phyloP scores from a whole-genome alignment of 2,329 filamentous ascomycete species.

The Reticulascus tulasneorum region DNA sequence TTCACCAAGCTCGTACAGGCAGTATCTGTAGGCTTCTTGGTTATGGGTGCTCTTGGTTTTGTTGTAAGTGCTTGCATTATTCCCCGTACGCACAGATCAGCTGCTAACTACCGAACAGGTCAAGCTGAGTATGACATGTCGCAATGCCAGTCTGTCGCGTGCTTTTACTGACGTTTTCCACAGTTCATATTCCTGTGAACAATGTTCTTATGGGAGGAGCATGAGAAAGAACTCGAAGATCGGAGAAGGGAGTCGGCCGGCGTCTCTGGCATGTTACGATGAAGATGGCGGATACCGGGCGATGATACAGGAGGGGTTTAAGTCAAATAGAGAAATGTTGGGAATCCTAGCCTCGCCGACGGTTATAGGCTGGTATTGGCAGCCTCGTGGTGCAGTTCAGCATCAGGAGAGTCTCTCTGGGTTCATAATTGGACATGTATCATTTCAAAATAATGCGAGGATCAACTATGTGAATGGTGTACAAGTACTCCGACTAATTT shows the following conservation, averaged over 20 bases:
- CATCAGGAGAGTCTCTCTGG: too few species aligned
- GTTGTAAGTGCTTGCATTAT: too few species aligned
- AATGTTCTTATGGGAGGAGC: constrained; percentile 66
- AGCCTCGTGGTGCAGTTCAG: too few species aligned
- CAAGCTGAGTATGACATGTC: constrained; percentile 62
- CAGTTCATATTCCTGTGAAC: constrained; percentile 69
- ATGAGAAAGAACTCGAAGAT: constrained; percentile 36
- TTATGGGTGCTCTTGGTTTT: constrained; percentile 69
- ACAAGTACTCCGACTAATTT: constrained; percentile 13
- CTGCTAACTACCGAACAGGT: too few species aligned
- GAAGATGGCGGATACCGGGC: too few species aligned
- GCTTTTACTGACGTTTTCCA: background rate
- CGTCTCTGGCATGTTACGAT: too few species aligned
- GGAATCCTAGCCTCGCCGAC: too few species aligned
- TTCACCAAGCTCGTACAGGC: constrained; percentile 49
- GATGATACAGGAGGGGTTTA: too few species aligned
- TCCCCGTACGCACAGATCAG: too few species aligned
- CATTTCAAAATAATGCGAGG: constrained; percentile 14
- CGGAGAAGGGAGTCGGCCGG: too few species aligned
- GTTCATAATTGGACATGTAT: constrained; percentile 12
- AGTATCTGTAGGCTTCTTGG: constrained; percentile 65
- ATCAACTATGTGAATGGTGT: constrained; percentile 10
- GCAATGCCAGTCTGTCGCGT: background rate
- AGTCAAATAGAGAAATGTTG: too few species aligned
- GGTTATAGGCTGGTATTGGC: too few species aligned